Evolutionary conservation across 495 filamentous ascomycete genomes (phyloP).

Genomic region (Aspergillus sclerotiicarbonarius): DNA sequence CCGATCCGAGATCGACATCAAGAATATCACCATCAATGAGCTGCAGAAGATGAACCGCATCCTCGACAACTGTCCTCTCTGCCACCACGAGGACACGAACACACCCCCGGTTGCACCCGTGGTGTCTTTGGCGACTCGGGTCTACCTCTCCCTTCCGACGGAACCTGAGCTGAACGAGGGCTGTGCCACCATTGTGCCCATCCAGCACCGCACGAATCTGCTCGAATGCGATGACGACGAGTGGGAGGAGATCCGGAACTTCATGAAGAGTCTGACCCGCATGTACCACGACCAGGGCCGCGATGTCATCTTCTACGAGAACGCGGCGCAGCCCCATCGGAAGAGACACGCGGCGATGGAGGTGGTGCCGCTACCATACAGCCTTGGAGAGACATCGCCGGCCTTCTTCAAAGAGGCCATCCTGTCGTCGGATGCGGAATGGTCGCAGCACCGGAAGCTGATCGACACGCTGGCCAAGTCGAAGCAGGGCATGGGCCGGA

Average conservation of each 20-base stretch:
- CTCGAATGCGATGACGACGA: slow-evolving; percentile 98
- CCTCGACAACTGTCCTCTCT: slow-evolving; percentile 85
- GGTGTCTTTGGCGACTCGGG: slow-evolving; percentile 82
- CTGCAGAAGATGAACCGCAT: slow-evolving; percentile 88
- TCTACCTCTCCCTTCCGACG: slow-evolving; percentile 85
- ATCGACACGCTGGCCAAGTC: slow-evolving; percentile 81
- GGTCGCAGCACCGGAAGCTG: slow-evolving; percentile 91
- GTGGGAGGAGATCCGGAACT: slow-evolving; percentile 98
- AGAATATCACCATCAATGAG: slow-evolving; percentile 81
- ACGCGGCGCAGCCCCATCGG: slow-evolving; percentile 76
- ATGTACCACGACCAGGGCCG: slow-evolving; percentile 89
- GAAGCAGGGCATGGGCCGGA: slow-evolving; percentile 67
- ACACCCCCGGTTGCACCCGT: slow-evolving; percentile 84
- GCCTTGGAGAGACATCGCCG: slow-evolving; percentile 82
- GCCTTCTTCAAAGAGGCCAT: slow-evolving; percentile 97
- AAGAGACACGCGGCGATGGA: slow-evolving; percentile 84
- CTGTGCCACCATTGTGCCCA: slow-evolving; percentile 83
- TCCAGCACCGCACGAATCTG: slow-evolving; percentile 84
- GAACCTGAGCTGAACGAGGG: slow-evolving; percentile 83
- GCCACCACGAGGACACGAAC: slow-evolving; percentile 85
- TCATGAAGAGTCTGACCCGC: slow-evolving; percentile 94
- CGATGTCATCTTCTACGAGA: slow-evolving; percentile 96
- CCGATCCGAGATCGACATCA: slow-evolving; percentile 84
- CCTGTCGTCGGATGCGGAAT: slow-evolving; percentile 81
- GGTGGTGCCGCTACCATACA: slow-evolving; percentile 82